Base-by-base conservation (phyloP, 2,329 filamentous ascomycete species). In the Microsporum ferrugineum region DNA sequence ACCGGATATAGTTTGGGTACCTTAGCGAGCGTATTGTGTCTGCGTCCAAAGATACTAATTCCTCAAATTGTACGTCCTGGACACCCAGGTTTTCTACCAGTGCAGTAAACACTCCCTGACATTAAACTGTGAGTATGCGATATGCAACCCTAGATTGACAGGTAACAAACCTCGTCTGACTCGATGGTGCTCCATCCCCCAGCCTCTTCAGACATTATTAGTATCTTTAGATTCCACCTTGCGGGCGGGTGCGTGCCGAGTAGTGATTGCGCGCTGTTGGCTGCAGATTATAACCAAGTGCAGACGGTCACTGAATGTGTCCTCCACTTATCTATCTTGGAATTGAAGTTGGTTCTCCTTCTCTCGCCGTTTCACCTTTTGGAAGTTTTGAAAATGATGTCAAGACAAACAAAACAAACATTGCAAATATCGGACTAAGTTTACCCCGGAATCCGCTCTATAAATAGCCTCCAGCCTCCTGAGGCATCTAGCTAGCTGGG, bases 151-250 rank as follows among this genome's bases (percentile, higher is more conserved):
- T 33, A 7, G 49, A 57, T n/a, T 17, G 31, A 34, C 23, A 43
- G 33, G 12, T 41, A 34, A 78, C 83, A 68, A 82, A 95, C 91
- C 75, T 92, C 92, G 79, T 97, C 92, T 65, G 89, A 95, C 77
- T 97, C 92, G 72, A 97, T 96, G 43, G 92, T 97, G 76, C 95
- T 96, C 92, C 92, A 97, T 65, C 92, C 91, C 68, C 73, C 76
- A 60, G 69, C 68, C 60, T 78, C 76, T 29, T 86, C 88, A 76
- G 87, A 88, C 84, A 86, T 87, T 38, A 23, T 41, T 5, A 14
- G 27, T 8, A 47, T 47, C 8, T 43, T 10, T 34, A 12, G 27
- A 33, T 14, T 31, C 31, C 10, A 53, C 17, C 43, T 29, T 12
- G 43, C 17, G 23, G n/a, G 8, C 5, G n/a, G 6, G 33, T 7